Percentiles rank a stretch among this genome's conserved stretches.
These are phyloP conservation scores for Chytriomyces hyalinus DNA, from an alignment of 192 early-diverging fungal genomes.

Conservation along the genomic window DNA sequence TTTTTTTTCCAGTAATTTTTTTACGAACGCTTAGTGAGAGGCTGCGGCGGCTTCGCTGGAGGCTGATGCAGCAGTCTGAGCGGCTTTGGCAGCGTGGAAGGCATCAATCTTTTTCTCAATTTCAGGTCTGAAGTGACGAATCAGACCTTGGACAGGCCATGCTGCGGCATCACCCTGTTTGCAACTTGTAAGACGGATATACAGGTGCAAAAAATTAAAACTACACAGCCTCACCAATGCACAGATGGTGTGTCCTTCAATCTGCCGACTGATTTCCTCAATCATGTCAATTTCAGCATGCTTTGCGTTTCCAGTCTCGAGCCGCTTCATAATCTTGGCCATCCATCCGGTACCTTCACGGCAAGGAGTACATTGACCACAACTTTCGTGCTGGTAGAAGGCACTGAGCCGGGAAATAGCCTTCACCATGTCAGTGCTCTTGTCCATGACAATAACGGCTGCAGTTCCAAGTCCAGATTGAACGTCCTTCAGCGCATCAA, in stretches of 20 bases:
- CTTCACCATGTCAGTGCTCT: constrained; percentile 90
- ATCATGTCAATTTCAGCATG: constrained; percentile 94
- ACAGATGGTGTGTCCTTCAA: constrained; percentile 99
- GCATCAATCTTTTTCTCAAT: constrained; percentile 67
- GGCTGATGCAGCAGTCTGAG: constrained; percentile 4
- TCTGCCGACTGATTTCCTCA: constrained; percentile 91
- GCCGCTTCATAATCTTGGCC: constrained; percentile 94
- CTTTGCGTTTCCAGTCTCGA: constrained; percentile 84
- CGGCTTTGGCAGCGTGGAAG: constrained; percentile 13
- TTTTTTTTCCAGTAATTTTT: not conserved
- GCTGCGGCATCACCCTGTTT: constrained; percentile 92
- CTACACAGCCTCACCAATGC: constrained; percentile 69
- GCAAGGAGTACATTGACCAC: constrained; percentile 99
- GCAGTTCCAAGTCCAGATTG: constrained; percentile 95
- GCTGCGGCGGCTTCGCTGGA: not conserved
- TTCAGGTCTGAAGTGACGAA: constrained; percentile 90
- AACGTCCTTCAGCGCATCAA: constrained; percentile 93
- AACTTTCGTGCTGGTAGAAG: constrained; percentile 98
- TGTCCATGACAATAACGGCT: constrained; percentile 98
- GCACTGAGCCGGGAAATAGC: constrained; percentile 90
- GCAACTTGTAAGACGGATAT: not conserved
- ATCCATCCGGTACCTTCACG: constrained; percentile 96
- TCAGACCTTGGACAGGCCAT: constrained; percentile 96
- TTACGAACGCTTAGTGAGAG: not conserved
- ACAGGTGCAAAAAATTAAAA: constrained; percentile 8